phyloP scores from a whole-genome alignment of 306 rosid species.

The Casuarina cunninghamiana region DNA sequence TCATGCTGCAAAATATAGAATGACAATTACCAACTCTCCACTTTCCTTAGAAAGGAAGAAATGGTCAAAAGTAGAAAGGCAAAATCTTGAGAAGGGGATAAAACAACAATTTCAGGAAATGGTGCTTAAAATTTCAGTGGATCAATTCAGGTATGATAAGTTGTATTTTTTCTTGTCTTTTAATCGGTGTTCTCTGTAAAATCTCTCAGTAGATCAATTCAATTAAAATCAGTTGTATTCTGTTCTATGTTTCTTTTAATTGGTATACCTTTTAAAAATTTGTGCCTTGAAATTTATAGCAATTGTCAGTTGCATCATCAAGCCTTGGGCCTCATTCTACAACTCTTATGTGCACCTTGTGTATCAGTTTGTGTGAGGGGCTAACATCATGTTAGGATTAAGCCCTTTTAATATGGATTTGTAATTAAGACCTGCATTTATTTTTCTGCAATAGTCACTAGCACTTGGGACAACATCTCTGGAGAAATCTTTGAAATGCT shows the following conservation, averaged over 20 bases:
- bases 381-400: background rate
- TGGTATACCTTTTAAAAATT: background rate
- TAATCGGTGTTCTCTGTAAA: no score
- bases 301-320: background rate
- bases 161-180: background rate
- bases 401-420: background rate
- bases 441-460: background rate
- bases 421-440: background rate
- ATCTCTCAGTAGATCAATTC: no score
- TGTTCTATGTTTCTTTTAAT: background rate
- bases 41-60: slow-evolving; percentile 59
- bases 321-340: background rate
- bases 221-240: background rate
- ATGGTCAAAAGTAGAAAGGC: slow-evolving; percentile 67
- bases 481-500: background rate
- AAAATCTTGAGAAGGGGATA: slow-evolving; percentile 77
- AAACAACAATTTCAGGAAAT: slow-evolving; percentile 82
- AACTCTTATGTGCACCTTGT: background rate
- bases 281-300: background rate
- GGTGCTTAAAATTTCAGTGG: slow-evolving; percentile 56
- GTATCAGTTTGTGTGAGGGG: background rate
- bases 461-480: background rate
- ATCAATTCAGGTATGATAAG: slow-evolving; percentile 52
- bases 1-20: slow-evolving; percentile 63
- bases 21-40: slow-evolving; percentile 61